phyloP scores from a whole-genome alignment of 176 grass and related monocot genomes.

The Zizania latifolia region DNA sequence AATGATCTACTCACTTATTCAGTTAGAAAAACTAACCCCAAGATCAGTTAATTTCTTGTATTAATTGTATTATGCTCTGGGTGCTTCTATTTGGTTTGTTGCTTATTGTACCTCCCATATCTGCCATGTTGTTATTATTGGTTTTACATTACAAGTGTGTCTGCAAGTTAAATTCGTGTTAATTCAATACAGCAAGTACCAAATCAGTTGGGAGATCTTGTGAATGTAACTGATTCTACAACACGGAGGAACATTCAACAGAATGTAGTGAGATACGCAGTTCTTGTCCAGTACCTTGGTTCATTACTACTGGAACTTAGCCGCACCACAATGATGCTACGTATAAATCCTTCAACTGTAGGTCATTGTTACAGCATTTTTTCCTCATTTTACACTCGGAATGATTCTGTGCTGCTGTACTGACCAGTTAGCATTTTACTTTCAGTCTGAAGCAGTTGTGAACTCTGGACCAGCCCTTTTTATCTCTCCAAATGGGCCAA shows the following conservation, averaged over 20 bases:
- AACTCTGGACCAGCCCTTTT: slow-evolving; percentile 95
- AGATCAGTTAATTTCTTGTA: neutral
- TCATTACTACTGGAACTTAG: slow-evolving; percentile 95
- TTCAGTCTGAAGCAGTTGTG: slow-evolving; percentile 76
- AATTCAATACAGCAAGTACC: slow-evolving; percentile 63
- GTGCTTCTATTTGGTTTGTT: slow-evolving; percentile 16
- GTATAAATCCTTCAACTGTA: slow-evolving; percentile 57
- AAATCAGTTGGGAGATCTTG: slow-evolving; percentile 52
- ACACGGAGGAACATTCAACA: slow-evolving; percentile 58
- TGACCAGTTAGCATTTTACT: slow-evolving; percentile 27
- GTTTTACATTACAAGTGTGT: slow-evolving; percentile 16
- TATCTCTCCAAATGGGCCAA: slow-evolving; percentile 87
- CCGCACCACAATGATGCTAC: slow-evolving; percentile 73
- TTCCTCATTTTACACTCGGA: slow-evolving; percentile 2
- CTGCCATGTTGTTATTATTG: neutral
- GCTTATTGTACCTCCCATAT: neutral
- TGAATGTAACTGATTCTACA: slow-evolving; percentile 45
- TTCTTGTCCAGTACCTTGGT: slow-evolving; percentile 71
- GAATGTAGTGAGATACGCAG: slow-evolving; percentile 42
- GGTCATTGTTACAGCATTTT: slow-evolving; percentile 18
- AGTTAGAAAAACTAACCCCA: neutral
- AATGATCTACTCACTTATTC: slow-evolving; percentile 10
- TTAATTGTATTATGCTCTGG: neutral
- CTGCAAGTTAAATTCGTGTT: slow-evolving; percentile 21
- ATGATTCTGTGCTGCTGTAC: neutral